Conservation (phyloP, 2,329 filamentous ascomycete genomes). For the Chaetomium globosum region DNA sequence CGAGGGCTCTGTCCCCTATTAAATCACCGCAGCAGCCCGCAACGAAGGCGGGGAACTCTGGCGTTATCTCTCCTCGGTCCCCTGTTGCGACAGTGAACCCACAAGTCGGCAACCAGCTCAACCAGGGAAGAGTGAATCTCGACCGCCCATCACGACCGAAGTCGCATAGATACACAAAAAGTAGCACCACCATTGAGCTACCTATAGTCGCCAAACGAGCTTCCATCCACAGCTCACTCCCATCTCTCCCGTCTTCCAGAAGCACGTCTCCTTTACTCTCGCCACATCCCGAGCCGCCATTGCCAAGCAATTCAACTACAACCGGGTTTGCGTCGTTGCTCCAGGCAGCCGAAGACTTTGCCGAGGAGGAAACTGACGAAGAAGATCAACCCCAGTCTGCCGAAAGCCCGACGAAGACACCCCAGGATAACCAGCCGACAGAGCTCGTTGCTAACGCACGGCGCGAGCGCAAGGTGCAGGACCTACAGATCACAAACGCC, state of each 20-base stretch:
- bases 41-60: constrained; percentile 22
- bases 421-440: constrained; percentile 62
- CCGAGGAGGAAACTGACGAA: constrained; percentile 41
- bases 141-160: constrained; percentile 41
- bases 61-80: constrained; percentile 30
- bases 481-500: constrained; percentile 94
- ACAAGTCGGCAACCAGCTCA: constrained; percentile 35
- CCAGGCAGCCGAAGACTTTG: constrained; percentile 58
- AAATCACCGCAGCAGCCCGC: constrained; percentile 44
- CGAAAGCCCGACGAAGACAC: constrained; percentile 61
- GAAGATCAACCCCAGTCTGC: constrained; percentile 37
- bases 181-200: constrained; percentile 44
- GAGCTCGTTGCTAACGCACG: constrained; percentile 86
- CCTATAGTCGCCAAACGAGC: constrained; percentile 44
- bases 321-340: constrained; percentile 57
- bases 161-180: constrained; percentile 45
- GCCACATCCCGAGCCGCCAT: constrained; percentile 44
- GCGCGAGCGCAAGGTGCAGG: constrained; percentile 90
- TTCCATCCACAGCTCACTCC: constrained; percentile 40
- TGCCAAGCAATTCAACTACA: constrained; percentile 29
- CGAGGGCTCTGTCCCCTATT: constrained; percentile 56
- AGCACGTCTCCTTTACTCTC: constrained; percentile 45
- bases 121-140: constrained; percentile 49
- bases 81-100: constrained; percentile 31
- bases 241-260: constrained; percentile 42